Percentiles rank a stretch among this genome's conserved stretches.
Conservation (phyloP, 2,329 filamentous ascomycete species). For the Fusarium sp. region DNA sequence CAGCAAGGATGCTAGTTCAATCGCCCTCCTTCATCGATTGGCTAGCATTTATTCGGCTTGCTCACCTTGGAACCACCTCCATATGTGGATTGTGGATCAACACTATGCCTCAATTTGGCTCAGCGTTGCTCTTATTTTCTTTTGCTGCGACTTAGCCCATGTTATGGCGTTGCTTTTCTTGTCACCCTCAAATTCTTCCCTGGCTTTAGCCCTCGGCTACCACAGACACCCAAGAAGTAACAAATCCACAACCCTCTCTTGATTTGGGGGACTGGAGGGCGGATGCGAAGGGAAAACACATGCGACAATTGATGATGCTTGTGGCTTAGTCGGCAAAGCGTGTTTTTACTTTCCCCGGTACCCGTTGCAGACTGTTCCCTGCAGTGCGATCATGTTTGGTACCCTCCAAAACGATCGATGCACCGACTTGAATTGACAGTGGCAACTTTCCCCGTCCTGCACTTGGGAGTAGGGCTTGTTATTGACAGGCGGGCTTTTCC, state of each 20-base stretch:
- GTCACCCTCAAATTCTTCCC: slow-evolving; percentile 17
- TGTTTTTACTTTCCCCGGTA: slow-evolving; percentile 17
- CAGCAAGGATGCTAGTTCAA: slow-evolving; percentile 34
- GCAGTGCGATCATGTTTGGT: slow-evolving; percentile 34
- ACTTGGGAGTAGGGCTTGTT: slow-evolving; percentile 31
- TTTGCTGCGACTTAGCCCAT: slow-evolving; percentile 25
- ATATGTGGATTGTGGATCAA: slow-evolving; percentile 39
- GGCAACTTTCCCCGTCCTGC: slow-evolving; percentile 20
- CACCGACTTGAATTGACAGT: slow-evolving; percentile 33
- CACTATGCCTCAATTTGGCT: slow-evolving; percentile 40
- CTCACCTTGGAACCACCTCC: slow-evolving; percentile 40
- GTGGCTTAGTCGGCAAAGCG: background rate
- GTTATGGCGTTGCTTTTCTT: slow-evolving; percentile 39
- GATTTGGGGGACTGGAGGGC: background rate
- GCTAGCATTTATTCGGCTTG: slow-evolving; percentile 35
- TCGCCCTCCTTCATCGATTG: slow-evolving; percentile 47
- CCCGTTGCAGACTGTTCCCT: slow-evolving; percentile 23
- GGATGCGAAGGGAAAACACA: slow-evolving; percentile 15
- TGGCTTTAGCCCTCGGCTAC: slow-evolving; percentile 16
- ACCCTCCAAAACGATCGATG: slow-evolving; percentile 34
- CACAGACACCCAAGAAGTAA: slow-evolving; percentile 16
- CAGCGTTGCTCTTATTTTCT: slow-evolving; percentile 42
- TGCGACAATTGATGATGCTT: slow-evolving; percentile 25
- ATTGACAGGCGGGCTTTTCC: slow-evolving; percentile 30
- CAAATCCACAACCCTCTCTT: slow-evolving; percentile 5